A percentile compares a stretch with the other conserved stretches of the same genome.
Conservation (phyloP, 1,139 yeast genomes). For the Pichia kudriavzevii region DNA sequence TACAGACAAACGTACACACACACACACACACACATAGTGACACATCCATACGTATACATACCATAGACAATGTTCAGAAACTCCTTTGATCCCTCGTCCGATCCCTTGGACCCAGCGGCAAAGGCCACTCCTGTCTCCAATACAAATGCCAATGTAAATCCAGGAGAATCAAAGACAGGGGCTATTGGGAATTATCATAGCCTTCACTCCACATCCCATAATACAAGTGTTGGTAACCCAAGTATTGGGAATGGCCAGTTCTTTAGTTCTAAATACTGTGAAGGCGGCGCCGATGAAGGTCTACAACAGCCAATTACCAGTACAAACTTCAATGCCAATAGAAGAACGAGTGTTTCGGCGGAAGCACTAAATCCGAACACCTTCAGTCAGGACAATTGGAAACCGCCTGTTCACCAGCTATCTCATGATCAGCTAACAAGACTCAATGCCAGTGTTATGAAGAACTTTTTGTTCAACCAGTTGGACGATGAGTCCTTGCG, state of each 20-base stretch:
- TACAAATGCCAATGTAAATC: background rate
- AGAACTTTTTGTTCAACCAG: slow-evolving; percentile 76
- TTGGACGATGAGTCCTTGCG: slow-evolving; percentile 65
- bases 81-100: slow-evolving; percentile 12
- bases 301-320: background rate
- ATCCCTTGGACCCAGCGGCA: slow-evolving; percentile 9
- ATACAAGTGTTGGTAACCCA: too few relatives aligned
- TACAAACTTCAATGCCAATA: slow-evolving; percentile 53
- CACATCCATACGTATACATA: too few relatives aligned
- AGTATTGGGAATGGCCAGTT: too few relatives aligned
- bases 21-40: background rate
- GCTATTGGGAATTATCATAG: background rate
- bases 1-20: background rate
- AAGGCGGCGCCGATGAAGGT: slow-evolving; percentile 1
- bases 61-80: slow-evolving; percentile 7
- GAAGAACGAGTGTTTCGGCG: slow-evolving; percentile 85
- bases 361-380: slow-evolving; percentile 60
- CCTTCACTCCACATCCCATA: too few relatives aligned
- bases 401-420: slow-evolving; percentile 63
- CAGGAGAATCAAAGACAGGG: background rate
- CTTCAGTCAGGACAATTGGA: slow-evolving; percentile 57
- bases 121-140: too few relatives aligned
- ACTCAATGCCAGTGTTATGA: slow-evolving; percentile 61
- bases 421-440: slow-evolving; percentile 58
- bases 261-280: too few relatives aligned